phyloP scores from a whole-genome alignment of 164 flowering plant genomes.

The Kalanchoe fedtschenkoi region DNA sequence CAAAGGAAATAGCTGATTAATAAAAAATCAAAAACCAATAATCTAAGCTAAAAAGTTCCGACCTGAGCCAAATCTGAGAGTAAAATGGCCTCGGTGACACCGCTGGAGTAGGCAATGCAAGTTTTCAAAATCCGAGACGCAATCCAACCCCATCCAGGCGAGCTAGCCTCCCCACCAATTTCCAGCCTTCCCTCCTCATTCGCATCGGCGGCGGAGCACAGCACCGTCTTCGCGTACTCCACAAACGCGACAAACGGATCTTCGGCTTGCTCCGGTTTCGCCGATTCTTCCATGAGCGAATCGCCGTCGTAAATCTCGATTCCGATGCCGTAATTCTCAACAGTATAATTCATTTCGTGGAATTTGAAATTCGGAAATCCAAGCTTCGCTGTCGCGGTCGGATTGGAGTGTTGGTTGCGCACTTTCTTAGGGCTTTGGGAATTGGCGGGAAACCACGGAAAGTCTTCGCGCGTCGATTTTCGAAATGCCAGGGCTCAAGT shows the following conservation, averaged over 20 bases:
- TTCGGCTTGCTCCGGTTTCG: background rate
- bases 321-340: background rate
- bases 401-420: background rate
- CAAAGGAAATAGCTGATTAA: background rate
- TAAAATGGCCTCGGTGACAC: constrained; percentile 83
- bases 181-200: background rate
- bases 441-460: background rate
- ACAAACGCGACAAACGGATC: constrained; percentile 2
- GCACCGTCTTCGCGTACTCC: background rate
- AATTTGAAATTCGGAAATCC: too few relatives aligned
- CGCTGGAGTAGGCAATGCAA: constrained; percentile 70
- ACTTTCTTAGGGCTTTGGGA: background rate
- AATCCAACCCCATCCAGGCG: constrained; percentile 84
- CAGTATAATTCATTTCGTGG: background rate
- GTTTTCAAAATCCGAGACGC: constrained; percentile 64
- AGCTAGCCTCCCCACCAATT: constrained; percentile 7
- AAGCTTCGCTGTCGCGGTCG: background rate
- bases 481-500: too few relatives aligned
- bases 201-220: background rate
- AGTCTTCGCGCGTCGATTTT: background rate
- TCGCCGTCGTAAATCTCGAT: background rate
- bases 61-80: constrained; percentile 88
- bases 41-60: background rate
- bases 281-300: background rate
- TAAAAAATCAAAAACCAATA: background rate